These are phyloP conservation scores for Fusarium sp. DNA, from an alignment of 2,329 filamentous ascomycete species.

Conservation along the genomic window DNA sequence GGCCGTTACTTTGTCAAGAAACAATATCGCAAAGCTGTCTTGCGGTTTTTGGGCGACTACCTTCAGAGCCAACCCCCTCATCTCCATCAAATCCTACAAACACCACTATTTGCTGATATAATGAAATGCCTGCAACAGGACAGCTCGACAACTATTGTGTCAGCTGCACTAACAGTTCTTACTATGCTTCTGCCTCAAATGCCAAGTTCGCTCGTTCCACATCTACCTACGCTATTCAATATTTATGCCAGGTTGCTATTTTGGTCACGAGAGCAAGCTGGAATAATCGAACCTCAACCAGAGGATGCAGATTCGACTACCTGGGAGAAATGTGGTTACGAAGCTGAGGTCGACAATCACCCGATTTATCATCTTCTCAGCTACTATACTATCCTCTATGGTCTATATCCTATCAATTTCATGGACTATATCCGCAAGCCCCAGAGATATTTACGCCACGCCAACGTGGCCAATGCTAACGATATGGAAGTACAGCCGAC, in stretches of 20 bases:
- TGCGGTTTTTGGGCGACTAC: constrained; percentile 78
- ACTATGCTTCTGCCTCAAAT: constrained; percentile 88
- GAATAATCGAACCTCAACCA: constrained; percentile 53
- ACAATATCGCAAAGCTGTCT: constrained; percentile 70
- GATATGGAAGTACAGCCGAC: constrained; percentile 83
- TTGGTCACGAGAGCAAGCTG: constrained; percentile 72
- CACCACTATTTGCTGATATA: constrained; percentile 76
- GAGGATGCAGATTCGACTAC: constrained; percentile 54
- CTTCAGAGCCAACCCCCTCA: constrained; percentile 83
- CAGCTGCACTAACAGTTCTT: constrained; percentile 77
- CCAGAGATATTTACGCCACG: constrained; percentile 79
- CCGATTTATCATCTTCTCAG: constrained; percentile 75
- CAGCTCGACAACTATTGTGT: constrained; percentile 81
- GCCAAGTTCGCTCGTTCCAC: constrained; percentile 75
- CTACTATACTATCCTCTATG: constrained; percentile 86
- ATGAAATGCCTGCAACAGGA: constrained; percentile 81
- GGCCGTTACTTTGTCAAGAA: constrained; percentile 74
- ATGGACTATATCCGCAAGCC: constrained; percentile 89
- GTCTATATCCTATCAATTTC: constrained; percentile 86
- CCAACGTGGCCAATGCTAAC: constrained; percentile 75
- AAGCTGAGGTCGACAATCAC: constrained; percentile 71
- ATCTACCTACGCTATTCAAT: constrained; percentile 80
- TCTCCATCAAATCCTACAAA: constrained; percentile 78
- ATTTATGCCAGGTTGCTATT: constrained; percentile 84
- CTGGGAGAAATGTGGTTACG: constrained; percentile 75